Evolutionary conservation across 176 grass and related monocot species (phyloP).

Genomic region (Aegilops bicornis): DNA sequence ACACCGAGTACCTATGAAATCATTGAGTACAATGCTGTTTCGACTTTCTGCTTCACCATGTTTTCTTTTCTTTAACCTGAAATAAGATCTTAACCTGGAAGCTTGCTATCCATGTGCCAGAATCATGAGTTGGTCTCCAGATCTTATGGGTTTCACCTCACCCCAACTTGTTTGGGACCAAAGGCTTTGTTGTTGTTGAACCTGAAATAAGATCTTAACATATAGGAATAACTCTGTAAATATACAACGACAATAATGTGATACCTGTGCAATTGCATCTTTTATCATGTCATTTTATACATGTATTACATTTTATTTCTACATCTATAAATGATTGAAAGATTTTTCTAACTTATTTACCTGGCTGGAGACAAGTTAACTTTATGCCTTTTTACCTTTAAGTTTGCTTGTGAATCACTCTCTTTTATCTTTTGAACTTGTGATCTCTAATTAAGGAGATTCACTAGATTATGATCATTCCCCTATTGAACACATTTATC

Average conservation of each 20-base stretch:
- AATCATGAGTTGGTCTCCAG: too few species aligned
- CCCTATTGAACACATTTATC: not conserved
- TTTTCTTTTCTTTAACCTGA: not conserved
- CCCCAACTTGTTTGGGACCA: too few species aligned
- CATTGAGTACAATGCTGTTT: not conserved
- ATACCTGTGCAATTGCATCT: too few species aligned
- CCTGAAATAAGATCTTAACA: not conserved
- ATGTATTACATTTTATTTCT: not conserved
- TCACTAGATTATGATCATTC: not conserved
- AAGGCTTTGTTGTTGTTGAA: not conserved
- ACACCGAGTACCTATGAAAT: not conserved
- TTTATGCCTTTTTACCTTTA: not conserved
- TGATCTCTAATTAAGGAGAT: not conserved
- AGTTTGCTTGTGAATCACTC: not conserved
- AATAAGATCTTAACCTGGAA: not conserved
- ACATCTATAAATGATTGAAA: not conserved
- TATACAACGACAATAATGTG: not conserved
- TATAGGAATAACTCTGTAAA: not conserved
- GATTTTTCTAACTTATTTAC: not conserved
- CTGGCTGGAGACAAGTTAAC: not conserved
- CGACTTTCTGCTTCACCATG: not conserved
- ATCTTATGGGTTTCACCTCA: too few species aligned
- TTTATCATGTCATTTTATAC: not conserved
- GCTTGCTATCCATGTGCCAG: too few species aligned
- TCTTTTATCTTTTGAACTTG: constrained; percentile 1